These are phyloP conservation scores for Colletotrichum sp. DNA, from an alignment of 2,329 filamentous ascomycete genomes.

Conservation along the genomic window DNA sequence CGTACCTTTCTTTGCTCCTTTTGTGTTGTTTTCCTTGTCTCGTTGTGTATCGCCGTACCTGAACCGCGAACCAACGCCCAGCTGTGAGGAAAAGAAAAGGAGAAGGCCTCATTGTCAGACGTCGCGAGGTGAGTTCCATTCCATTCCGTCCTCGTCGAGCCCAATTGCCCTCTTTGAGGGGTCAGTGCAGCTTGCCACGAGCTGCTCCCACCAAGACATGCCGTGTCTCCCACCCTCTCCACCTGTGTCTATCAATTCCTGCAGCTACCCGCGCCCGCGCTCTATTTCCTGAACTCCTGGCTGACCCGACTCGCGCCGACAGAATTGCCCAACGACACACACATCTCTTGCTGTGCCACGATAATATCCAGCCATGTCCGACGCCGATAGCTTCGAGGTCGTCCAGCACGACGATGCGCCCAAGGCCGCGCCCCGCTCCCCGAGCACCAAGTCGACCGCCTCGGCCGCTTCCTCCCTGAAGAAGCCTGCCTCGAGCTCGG, in stretches of 20 bases:
- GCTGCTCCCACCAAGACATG: background rate
- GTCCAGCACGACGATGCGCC: slow-evolving; percentile 48
- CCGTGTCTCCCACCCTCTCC: background rate
- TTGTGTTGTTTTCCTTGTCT: background rate
- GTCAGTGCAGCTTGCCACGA: background rate
- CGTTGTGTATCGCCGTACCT: background rate
- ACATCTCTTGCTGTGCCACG: background rate
- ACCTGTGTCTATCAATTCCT: background rate
- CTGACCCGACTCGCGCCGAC: slow-evolving; percentile 3
- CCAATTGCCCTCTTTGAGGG: background rate
- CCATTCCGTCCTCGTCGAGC: background rate
- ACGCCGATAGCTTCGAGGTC: slow-evolving; percentile 51
- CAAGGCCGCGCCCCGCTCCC: slow-evolving; percentile 32
- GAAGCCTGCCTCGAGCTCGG: slow-evolving; percentile 30
- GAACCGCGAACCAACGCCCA: background rate
- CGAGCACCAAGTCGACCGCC: slow-evolving; percentile 35
- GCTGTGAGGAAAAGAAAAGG: slow-evolving; percentile 4
- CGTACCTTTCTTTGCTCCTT: background rate
- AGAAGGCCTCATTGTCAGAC: background rate
- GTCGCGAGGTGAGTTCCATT: slow-evolving; percentile 11
- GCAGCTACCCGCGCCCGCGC: slow-evolving; percentile 2
- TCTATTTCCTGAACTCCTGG: background rate
- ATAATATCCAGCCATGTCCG: slow-evolving; percentile 44
- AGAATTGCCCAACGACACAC: background rate
- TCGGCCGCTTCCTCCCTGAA: slow-evolving; percentile 36